phyloP scores from a whole-genome alignment of 169 alveolate species.

The Toxoplasma gondii region DNA sequence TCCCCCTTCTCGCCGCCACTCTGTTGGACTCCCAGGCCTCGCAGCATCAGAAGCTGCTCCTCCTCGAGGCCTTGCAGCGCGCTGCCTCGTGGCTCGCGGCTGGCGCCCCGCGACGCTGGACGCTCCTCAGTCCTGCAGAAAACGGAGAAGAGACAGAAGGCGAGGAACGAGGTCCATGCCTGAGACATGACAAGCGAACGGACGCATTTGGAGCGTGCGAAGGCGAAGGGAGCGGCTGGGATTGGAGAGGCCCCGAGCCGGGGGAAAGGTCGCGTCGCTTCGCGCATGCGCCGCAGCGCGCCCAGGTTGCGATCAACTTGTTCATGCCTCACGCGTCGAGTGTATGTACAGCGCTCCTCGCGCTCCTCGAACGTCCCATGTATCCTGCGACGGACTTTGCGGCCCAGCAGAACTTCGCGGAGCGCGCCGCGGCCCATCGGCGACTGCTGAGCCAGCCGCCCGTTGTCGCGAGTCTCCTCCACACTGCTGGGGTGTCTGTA shows the following conservation, averaged over 20 bases:
- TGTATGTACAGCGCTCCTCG: neutral
- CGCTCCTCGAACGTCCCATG: neutral
- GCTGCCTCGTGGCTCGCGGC: constrained; percentile 26
- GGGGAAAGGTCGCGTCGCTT: neutral
- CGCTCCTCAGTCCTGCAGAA: neutral
- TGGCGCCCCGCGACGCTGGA: neutral
- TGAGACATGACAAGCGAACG: neutral
- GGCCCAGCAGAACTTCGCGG: neutral
- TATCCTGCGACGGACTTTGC: neutral
- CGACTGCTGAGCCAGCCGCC: neutral
- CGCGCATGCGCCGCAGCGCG: neutral
- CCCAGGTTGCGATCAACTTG: neutral
- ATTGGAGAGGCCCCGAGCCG: neutral
- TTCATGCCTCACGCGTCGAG: neutral
- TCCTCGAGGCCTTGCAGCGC: constrained; percentile 22
- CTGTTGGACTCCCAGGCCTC: neutral
- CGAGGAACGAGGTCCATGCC: neutral
- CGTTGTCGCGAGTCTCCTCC: constrained; percentile 1
- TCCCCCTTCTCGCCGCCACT: neutral
- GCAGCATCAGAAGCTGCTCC: neutral
- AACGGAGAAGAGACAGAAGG: neutral
- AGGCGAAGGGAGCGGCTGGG: neutral
- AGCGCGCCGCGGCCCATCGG: neutral
- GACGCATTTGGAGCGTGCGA: no score
- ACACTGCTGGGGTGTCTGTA: neutral